A percentile compares a stretch with the other conserved stretches of the same genome.
These are phyloP conservation scores for Tricholoma sp. DNA, from an alignment of 768 basidiomycete species.

Conservation along the genomic window DNA sequence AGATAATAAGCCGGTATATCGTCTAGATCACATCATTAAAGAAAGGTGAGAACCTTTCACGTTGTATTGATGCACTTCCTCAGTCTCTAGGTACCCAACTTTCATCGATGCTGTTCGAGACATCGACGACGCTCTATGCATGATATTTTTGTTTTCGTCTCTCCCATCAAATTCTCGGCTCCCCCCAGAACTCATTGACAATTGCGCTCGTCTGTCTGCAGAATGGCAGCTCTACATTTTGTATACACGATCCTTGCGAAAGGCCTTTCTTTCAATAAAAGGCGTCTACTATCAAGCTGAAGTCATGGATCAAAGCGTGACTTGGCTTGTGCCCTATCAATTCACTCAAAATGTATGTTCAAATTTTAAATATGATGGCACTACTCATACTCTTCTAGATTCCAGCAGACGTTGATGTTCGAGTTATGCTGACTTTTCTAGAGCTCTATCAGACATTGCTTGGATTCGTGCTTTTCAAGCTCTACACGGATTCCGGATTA, in stretches of 20 bases:
- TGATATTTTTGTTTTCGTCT: slow-evolving; percentile 88
- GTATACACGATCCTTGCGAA: slow-evolving; percentile 77
- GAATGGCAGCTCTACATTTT: slow-evolving; percentile 98
- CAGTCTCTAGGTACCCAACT: slow-evolving; percentile 78
- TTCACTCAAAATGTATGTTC: slow-evolving; percentile 87
- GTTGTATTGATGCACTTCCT: slow-evolving; percentile 6
- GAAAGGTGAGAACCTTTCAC: slow-evolving; percentile 63
- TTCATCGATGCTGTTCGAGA: slow-evolving; percentile 95
- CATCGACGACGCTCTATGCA: slow-evolving; percentile 95
- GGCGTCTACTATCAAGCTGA: slow-evolving; percentile 98
- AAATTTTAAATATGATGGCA: background rate
- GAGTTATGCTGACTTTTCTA: slow-evolving; percentile 96
- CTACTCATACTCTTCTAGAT: slow-evolving; percentile 44
- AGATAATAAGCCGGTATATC: slow-evolving; percentile 87
- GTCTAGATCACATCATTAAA: slow-evolving; percentile 94
- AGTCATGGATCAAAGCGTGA: slow-evolving; percentile 86
- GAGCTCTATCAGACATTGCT: slow-evolving; percentile 97
- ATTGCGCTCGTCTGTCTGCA: slow-evolving; percentile 82
- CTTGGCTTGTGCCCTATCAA: slow-evolving; percentile 96
- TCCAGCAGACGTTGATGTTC: slow-evolving; percentile 92
- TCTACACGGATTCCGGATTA: slow-evolving; percentile 91
- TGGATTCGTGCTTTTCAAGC: slow-evolving; percentile 94
- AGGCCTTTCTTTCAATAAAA: slow-evolving; percentile 95
- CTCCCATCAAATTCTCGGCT: slow-evolving; percentile 84
- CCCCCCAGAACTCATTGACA: slow-evolving; percentile 79